Conservation (phyloP, 331 rosid genomes). For the Telfairia occidentalis region DNA sequence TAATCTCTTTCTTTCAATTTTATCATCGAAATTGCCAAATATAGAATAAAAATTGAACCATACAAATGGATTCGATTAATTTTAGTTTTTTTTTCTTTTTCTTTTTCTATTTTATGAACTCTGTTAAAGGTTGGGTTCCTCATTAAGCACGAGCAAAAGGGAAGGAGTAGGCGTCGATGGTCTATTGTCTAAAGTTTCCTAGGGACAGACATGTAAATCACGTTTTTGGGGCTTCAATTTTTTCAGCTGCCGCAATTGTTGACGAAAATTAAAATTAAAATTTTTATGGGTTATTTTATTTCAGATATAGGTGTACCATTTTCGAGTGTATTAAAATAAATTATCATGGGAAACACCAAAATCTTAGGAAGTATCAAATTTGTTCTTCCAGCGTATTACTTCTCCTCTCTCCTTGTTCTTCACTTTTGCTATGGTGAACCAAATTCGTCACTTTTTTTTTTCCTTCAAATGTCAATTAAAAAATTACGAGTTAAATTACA, state of each 20-base stretch:
- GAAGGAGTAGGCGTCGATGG: not conserved
- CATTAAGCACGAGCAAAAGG: no score
- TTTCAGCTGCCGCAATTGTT: slow-evolving; percentile 21
- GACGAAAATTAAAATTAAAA: not conserved
- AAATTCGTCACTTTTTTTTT: not conserved
- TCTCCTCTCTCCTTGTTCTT: not conserved
- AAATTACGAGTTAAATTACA: no score
- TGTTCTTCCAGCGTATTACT: no score
- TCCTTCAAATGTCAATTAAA: not conserved
- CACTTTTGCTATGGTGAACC: not conserved
- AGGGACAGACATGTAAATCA: slow-evolving; percentile 19
- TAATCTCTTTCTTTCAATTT: no score
- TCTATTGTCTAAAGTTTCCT: no score
- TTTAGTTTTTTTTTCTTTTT: no score
- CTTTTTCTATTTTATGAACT: no score
- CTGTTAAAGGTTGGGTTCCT: no score
- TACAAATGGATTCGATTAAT: no score
- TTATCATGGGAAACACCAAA: slow-evolving; percentile 29
- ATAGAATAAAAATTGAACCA: no score
- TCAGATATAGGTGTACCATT: not conserved
- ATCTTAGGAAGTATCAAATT: slow-evolving; percentile 18
- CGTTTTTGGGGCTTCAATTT: not conserved
- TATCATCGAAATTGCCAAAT: no score
- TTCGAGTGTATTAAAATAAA: not conserved
- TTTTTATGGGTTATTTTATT: not conserved